Percentiles rank a stretch among this genome's conserved stretches.
These are phyloP conservation scores for Blepharisma undulans DNA, from an alignment of 169 alveolate genomes.

Conservation along the genomic window DNA sequence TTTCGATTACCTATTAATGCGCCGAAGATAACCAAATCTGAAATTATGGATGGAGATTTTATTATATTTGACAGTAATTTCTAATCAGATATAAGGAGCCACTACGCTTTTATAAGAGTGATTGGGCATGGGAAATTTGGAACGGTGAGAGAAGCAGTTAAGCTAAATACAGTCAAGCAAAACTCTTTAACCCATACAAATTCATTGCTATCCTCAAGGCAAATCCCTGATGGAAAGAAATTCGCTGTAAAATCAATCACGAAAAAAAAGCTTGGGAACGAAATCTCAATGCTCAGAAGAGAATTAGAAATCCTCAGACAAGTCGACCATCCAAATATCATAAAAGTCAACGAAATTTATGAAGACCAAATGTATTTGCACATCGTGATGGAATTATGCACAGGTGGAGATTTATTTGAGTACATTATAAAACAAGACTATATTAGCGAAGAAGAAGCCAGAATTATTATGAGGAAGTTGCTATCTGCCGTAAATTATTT, in stretches of 20 bases:
- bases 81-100: neutral
- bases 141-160: conserved; percentile 5
- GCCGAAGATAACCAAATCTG: neutral
- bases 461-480: conserved; percentile 45
- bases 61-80: neutral
- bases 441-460: conserved; percentile 53
- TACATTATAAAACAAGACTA: conserved; percentile 43
- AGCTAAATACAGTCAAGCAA: neutral
- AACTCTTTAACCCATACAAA: neutral
- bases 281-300: conserved; percentile 11
- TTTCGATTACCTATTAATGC: neutral
- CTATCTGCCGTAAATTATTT: conserved; percentile 64
- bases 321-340: conserved; percentile 62
- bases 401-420: conserved; percentile 79
- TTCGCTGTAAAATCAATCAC: conserved; percentile 49
- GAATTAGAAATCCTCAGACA: conserved; percentile 25
- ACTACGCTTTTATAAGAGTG: neutral
- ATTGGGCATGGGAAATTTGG: conserved; percentile 33
- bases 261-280: neutral
- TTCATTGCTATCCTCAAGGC: neutral
- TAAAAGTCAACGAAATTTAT: conserved; percentile 60
- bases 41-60: neutral
- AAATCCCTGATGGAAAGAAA: neutral
- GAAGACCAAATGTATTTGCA: conserved; percentile 62
- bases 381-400: conserved; percentile 77